Conservation (phyloP, 2,329 filamentous ascomycete genomes). For the Claviceps sp. region DNA sequence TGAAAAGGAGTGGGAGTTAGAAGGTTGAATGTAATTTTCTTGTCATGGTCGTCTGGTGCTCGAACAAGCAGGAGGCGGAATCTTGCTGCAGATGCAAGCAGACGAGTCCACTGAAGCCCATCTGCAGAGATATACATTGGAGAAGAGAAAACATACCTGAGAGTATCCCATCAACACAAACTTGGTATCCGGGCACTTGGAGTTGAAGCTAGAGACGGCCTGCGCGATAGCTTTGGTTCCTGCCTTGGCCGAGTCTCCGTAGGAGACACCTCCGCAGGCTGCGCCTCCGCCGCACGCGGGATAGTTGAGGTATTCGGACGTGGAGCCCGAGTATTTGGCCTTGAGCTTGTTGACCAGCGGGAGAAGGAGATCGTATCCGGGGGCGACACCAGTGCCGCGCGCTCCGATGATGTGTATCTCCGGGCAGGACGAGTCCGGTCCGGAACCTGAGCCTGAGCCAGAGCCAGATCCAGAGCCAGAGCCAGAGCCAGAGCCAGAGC, state of each 20-base stretch:
- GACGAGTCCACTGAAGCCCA: no score
- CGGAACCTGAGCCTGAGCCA: no score
- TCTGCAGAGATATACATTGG: neutral
- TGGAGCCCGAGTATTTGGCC: slow-evolving; percentile 33
- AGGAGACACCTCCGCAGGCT: slow-evolving; percentile 44
- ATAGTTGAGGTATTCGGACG: slow-evolving; percentile 41
- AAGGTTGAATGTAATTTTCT: no score
- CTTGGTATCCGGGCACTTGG: slow-evolving; percentile 40
- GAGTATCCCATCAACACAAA: slow-evolving; percentile 50
- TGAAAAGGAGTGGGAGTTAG: neutral
- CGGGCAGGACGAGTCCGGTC: slow-evolving; percentile 1
- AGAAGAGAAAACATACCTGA: slow-evolving; percentile 28
- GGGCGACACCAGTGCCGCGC: slow-evolving; percentile 33
- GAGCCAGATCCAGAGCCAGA: no score
- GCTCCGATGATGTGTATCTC: slow-evolving; percentile 31
- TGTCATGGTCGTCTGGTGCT: no score
- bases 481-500: no score
- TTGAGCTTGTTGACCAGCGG: slow-evolving; percentile 37
- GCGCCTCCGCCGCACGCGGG: slow-evolving; percentile 50
- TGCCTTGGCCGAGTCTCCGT: slow-evolving; percentile 35
- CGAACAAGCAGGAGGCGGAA: no score
- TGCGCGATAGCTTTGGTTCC: neutral
- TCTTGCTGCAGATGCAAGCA: no score
- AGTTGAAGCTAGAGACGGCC: slow-evolving; percentile 41
- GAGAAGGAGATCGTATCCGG: slow-evolving; percentile 37